Evolutionary conservation across 257 asterid genomes (phyloP), one percentile per base, ranked within the genome.

Genomic region (Solanum habrochaites): DNA sequence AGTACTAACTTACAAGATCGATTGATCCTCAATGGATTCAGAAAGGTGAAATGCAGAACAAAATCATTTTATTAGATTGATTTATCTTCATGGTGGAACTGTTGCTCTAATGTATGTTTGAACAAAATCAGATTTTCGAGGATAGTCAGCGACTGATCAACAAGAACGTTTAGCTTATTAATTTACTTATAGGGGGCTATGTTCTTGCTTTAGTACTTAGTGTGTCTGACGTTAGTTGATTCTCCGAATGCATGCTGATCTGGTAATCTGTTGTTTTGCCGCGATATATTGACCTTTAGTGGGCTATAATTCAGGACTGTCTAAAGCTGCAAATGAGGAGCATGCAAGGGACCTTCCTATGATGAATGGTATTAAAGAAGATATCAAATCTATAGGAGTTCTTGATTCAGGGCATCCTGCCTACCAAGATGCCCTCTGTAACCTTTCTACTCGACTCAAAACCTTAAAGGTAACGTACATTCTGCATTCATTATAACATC

Each of bases 281-380:
- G 42, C 29, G 39, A 69, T 84, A 27, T 8, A 84, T 84, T 66
- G 66, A 42, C 29, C 42, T 70, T 13, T 40, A 42, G 21, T 83
- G 85, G 67, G 32, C 18, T 67, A 86, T 87, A 58, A 75, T 89
- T 88, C 92, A 97, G 99, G 99, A 23, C 91, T 97, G 91, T 97
- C 97, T 91, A 96, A 94, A 92, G 91, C 93, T 88, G 99, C 98
- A 75, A 95, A 96, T 10, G 96, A 93, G 88, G 98, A 97, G 86
- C 99, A 97, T 25, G 99, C 91, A 29, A 91, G 95, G 88, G 95
- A 94, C 87, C 94, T 97, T 25, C 99, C 99, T 3, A 87, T 97
- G 87, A 95, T 97, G 98, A 97, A 97, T 89, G 99, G 99, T 42
- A 97, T 97, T 90, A 96, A 93, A 89, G 99, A 97, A 91, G 98